Base-by-base conservation (phyloP, 1,284 basidiomycete genomes). In the Boletellus deceptivus region DNA sequence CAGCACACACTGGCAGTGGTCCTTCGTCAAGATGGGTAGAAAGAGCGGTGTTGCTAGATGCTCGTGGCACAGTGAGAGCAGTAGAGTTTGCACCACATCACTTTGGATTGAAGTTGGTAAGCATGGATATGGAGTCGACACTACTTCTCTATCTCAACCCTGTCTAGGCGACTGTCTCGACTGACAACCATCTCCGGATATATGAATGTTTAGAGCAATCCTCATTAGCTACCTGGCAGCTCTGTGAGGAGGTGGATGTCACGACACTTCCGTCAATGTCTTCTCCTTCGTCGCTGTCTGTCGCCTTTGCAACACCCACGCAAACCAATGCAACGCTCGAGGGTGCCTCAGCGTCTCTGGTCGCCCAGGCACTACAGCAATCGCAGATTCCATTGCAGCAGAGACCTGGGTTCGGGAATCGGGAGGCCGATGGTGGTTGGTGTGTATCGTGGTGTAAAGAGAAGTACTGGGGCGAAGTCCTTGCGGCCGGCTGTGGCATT, bases 381-480 rank as follows among this genome's bases (percentile, higher is more conserved):
- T 75, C 77, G 29, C 73, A 80, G 37, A 70, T 74, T 52, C 75
- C 76, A 51, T 64, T 55, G 14, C 71, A 72, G 13, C 65, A 64
- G 16, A 71, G 82, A 37, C 72, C 78, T n/a, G 82, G 81, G 0
- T 55, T 76, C 16, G 84, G 84, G 0, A 83, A 81, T 57, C 74
- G 82, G 29, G 89, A 91, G 66, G 91, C 91, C 1, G 86, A 91
- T 53, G 93, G 93, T 9, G 94, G 91, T 0, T 97, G 93, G 92
- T 87, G 86, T 54, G 69, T 98, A 40, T 89, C 87, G 18, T 98
- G 93, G 93, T 97, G 93, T 69, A 91, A 91, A 62, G 94, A 98
- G 60, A 78, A 81, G 53, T 95, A 93, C 70, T 95, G 93, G 92
- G 93, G 94, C 1, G 89, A 93, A 63, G 67, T 95, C 22, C 73